Conservation (phyloP, 345 rosid species). For the Lumnitzera racemosa region DNA sequence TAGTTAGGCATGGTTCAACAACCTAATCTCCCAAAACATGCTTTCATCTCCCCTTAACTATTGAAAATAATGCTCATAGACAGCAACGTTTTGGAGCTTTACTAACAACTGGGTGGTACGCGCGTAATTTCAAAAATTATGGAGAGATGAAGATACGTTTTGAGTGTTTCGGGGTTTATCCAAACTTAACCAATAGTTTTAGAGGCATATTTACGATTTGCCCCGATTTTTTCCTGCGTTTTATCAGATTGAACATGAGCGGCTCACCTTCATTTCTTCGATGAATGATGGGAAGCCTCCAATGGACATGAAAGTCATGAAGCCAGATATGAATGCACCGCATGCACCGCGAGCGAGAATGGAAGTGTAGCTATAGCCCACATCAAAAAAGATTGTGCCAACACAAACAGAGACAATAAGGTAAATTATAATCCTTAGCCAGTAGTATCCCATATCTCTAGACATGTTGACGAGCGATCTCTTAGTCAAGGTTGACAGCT, state of each 20-base stretch:
- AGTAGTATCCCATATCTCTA: conserved; percentile 91
- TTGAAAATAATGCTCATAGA: too few relatives aligned
- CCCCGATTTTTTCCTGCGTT: background rate
- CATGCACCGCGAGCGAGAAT: conserved; percentile 94
- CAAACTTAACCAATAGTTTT: too few relatives aligned
- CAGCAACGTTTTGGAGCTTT: too few relatives aligned
- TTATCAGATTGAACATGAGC: background rate
- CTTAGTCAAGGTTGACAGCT: conserved; percentile 70
- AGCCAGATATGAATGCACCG: conserved; percentile 89
- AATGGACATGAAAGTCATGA: conserved; percentile 94
- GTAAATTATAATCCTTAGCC: conserved; percentile 88
- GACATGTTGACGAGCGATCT: conserved; percentile 95
- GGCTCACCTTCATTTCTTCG: conserved; percentile 86
- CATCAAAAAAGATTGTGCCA: conserved; percentile 80
- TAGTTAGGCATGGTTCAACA: too few relatives aligned
- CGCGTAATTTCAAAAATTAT: too few relatives aligned
- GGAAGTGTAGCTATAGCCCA: conserved; percentile 76
- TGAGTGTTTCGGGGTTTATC: too few relatives aligned
- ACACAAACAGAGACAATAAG: conserved; percentile 78
- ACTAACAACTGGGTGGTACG: too few relatives aligned
- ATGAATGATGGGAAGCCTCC: conserved; percentile 97
- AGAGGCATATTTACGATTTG: background rate
- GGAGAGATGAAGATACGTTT: too few relatives aligned
- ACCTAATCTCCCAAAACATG: too few relatives aligned
- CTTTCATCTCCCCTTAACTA: too few relatives aligned